Base-by-base conservation (phyloP, 352 stramenopile species). In the Phytophthora tentaculata region DNA sequence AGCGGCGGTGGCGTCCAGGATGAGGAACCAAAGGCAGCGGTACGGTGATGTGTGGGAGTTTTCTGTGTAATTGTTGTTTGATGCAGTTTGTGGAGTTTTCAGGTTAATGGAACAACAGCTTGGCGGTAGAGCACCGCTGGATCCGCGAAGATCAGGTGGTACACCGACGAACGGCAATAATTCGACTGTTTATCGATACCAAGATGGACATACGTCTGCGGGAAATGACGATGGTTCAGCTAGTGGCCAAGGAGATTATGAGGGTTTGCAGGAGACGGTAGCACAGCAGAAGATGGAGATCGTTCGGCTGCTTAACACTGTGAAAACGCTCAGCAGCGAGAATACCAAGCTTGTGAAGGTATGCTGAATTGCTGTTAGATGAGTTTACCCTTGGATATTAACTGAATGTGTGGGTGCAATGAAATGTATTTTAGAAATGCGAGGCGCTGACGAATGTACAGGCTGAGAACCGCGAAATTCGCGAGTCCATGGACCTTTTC, bases 321-420 rank as follows among this genome's bases (percentile, higher is more conserved):
- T 96, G 14, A 96, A 96, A 69, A 91, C 88, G 2, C 81, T 96
- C 35, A 95, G 86, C 44, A 83, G 73, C 3, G 88, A 96, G 58
- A 96, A 96, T 52, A 90, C 86, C 5, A 93, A 88, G 39, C 71
- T 96, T 9, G 67, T 94, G 12, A 94, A 93, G 76, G 88, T 96
- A 64, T 9, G 67, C 4, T 23, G 0, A 17, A n/a, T n/a, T n/a
- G n/a, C n/a, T n/a, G n/a, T n/a, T n/a, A n/a, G n/a, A n/a, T n/a
- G n/a, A n/a, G n/a, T n/a, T n/a, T n/a, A n/a, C n/a, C n/a, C n/a
- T n/a, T n/a, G n/a, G n/a, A n/a, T n/a, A n/a, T n/a, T n/a, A n/a
- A n/a, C n/a, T n/a, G n/a, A n/a, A 24, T 56, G 20, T 32, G 20
- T 32, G 17, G 47, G 39, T n/a, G 29, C 32, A 35, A 37, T 55